Conservation (phyloP, 768 basidiomycete genomes). For the Mycena vulgaris region DNA sequence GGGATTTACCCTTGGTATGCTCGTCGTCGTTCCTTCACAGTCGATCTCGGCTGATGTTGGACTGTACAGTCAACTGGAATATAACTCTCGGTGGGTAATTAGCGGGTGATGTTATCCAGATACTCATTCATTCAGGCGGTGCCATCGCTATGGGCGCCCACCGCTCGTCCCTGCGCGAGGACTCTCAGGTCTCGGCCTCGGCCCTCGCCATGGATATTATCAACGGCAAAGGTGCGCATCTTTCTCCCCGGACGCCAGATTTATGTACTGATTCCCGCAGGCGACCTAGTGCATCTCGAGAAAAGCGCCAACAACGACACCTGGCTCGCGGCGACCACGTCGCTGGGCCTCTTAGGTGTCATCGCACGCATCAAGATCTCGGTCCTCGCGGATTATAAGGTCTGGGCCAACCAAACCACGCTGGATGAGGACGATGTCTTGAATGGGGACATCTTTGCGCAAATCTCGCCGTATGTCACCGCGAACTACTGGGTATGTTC, state of each 20-base stretch:
- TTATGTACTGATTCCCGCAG: slow-evolving; percentile 27
- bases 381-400: slow-evolving; percentile 54
- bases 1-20: slow-evolving; percentile 51
- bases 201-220: slow-evolving; percentile 55
- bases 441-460: slow-evolving; percentile 50
- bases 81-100: slow-evolving; percentile 51
- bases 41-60: background rate
- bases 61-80: slow-evolving; percentile 54
- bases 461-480: slow-evolving; percentile 56
- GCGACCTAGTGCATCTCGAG: slow-evolving; percentile 53
- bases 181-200: slow-evolving; percentile 55
- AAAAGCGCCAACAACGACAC: slow-evolving; percentile 50
- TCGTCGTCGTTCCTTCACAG: background rate
- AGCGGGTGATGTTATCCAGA: background rate
- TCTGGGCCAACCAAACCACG: slow-evolving; percentile 53
- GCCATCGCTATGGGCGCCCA: slow-evolving; percentile 58
- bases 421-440: slow-evolving; percentile 51
- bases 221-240: slow-evolving; percentile 49
- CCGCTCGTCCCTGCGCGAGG: slow-evolving; percentile 56
- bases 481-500: slow-evolving; percentile 55
- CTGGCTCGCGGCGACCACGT: slow-evolving; percentile 56
- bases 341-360: slow-evolving; percentile 54
- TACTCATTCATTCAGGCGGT: slow-evolving; percentile 42
- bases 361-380: slow-evolving; percentile 52
- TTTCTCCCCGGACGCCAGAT: background rate